Evolutionary conservation across 768 basidiomycete species (phyloP).

Genomic region (Auricularia auricula-judae): DNA sequence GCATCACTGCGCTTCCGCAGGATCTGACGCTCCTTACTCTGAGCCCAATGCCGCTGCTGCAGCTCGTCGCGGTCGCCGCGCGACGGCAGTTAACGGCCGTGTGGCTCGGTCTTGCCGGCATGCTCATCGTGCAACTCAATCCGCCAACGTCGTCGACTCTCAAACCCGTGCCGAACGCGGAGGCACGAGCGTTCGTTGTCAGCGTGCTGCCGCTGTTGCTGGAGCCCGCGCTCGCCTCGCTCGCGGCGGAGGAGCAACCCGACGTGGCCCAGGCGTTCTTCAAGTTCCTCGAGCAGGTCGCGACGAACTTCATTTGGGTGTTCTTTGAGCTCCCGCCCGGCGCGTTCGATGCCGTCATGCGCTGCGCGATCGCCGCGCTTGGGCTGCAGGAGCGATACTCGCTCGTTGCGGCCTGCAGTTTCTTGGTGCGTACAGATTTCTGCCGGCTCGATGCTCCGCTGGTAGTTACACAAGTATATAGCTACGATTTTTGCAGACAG

Average conservation of each 20-base stretch:
- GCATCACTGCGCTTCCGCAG: constrained; percentile 69
- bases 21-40: constrained; percentile 74
- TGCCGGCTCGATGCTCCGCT: neutral
- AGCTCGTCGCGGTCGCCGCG: constrained; percentile 61
- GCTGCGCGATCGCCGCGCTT: constrained; percentile 55
- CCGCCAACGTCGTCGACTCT: constrained; percentile 45
- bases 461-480: neutral
- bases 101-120: constrained; percentile 77
- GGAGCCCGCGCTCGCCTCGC: constrained; percentile 22
- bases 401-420: constrained; percentile 68
- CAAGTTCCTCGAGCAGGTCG: constrained; percentile 58
- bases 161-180: constrained; percentile 39
- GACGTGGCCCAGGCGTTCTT: constrained; percentile 89
- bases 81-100: constrained; percentile 65
- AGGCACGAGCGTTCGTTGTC: constrained; percentile 47
- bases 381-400: constrained; percentile 77
- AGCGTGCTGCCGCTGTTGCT: constrained; percentile 47
- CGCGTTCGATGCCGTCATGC: constrained; percentile 55
- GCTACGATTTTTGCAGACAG: constrained; percentile 30
- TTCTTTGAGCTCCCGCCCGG: constrained; percentile 57
- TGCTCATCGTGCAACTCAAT: constrained; percentile 73
- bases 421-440: constrained; percentile 47
- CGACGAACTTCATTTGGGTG: constrained; percentile 46
- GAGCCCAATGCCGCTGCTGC: constrained; percentile 71
- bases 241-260: constrained; percentile 50